Percentiles rank a stretch among this genome's conserved stretches.
phyloP scores from a whole-genome alignment of 805 yeast species.

The Yueomyces sinensis region DNA sequence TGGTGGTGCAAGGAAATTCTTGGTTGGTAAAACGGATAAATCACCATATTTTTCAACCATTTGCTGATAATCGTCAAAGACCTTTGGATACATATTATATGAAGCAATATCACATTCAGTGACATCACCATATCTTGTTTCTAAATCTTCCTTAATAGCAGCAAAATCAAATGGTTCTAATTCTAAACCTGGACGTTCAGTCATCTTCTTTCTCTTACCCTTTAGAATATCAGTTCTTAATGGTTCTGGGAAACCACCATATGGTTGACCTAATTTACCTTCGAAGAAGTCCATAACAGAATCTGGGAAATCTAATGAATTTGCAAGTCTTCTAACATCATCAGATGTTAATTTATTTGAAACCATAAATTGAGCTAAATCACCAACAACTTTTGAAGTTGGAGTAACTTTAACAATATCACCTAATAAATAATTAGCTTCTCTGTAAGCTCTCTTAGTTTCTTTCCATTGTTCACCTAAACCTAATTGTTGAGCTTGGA shows the following conservation, averaged over 20 bases:
- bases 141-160: conserved; percentile 58
- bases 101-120: conserved; percentile 87
- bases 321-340: conserved; percentile 80
- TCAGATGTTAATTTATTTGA: conserved; percentile 76
- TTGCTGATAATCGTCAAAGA: conserved; percentile 76
- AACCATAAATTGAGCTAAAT: conserved; percentile 99
- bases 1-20: conserved; percentile 79
- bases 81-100: conserved; percentile 97
- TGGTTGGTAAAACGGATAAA: conserved; percentile 85
- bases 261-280: conserved; percentile 98
- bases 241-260: conserved; percentile 99
- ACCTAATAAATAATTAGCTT: conserved; percentile 83
- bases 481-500: conserved; percentile 99
- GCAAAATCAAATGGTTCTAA: conserved; percentile 74
- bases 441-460: conserved; percentile 87
- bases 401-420: conserved; percentile 98
- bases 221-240: conserved; percentile 80
- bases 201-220: conserved; percentile 86
- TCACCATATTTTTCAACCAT: conserved; percentile 74
- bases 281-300: conserved; percentile 97
- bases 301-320: conserved; percentile 93
- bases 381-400: conserved; percentile 99
- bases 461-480: conserved; percentile 93
- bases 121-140: conserved; percentile 64
- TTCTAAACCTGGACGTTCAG: conserved; percentile 83